A percentile compares a stretch with the other conserved stretches of the same genome.
phyloP scores from a whole-genome alignment of 345 rosid species.

The Brassica napus region Da-Ae NC_063442.1:3724001-3724500 shows the following conservation, averaged over 20 bases:
- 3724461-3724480: conserved; percentile 21
- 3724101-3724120: conserved; percentile 9
- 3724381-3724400: conserved; percentile 20
- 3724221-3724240: conserved; percentile 84
- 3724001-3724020: conserved; percentile 97
- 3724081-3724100: conserved; percentile 63
- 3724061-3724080: conserved; percentile 97
- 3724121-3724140: conserved; percentile 8
- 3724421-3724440: conserved; percentile 1
- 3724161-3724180: conserved; percentile 31
- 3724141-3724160: conserved; percentile 20
- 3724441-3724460: conserved; percentile 22
- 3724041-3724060: conserved; percentile 97
- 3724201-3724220: conserved; percentile 93
- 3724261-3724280: conserved; percentile 89
- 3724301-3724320: conserved; percentile 86
- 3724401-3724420: conserved; percentile 13
- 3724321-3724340: conserved; percentile 59
- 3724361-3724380: conserved; percentile 94
- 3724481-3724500: conserved; percentile 95
- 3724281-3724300: conserved; percentile 91
- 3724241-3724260: conserved; percentile 88
- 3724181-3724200: conserved; percentile 88
- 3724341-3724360: conserved; percentile 75
- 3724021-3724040: conserved; percentile 93